Evolutionary conservation across 352 stramenopile genomes (phyloP), one percentile per base, ranked within the genome.

Genomic region (Aphanomyces stellatus): DNA sequence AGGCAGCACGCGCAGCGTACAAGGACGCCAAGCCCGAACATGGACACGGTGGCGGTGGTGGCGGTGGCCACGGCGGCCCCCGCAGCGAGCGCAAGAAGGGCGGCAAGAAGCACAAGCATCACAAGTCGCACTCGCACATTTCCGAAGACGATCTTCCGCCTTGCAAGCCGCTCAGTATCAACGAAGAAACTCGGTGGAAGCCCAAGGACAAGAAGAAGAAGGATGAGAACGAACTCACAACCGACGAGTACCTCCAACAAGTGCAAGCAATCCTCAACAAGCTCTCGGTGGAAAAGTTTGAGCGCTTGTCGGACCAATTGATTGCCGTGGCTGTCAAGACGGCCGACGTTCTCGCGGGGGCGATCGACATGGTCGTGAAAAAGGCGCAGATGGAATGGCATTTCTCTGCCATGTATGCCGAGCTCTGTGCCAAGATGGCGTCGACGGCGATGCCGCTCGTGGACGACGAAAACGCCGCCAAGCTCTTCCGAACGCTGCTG

Each of bases 311-410:
- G 24, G 79, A 91, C 46, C 79, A 91, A 48, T 88, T 98, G 34
- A 91, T 98, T 68, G 75, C 89, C 11, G 90, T 97, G 41, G 91
- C 88, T 4, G 93, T 98, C 65, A 85, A 79, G 17, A 80, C 79
- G 34, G 65, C 89, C 8, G 83, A 90, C 19, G 81, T 95, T 19
- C 71, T 98, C 15, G 85, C 83, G 55, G 88, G 82, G 35, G 90
- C 96, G 40, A 97, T 98, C 63, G 78, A 91, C 28, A 86, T 97
- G 65, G 91, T 99, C 68, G 90, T 99, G 17, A 76, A 85, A 15
- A 98, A 99, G 80, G 93, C 96, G 5, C 95, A 98, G 74, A 90
- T 91, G 73, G 93, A 99, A 75, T 95, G 91, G 74, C 96, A 98
- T 74, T 99, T 99, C 72, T 87, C 86, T 22, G 88, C 87, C 27